phyloP scores from a whole-genome alignment of 257 asterid species.

The Ophiorrhiza pumila region DNA sequence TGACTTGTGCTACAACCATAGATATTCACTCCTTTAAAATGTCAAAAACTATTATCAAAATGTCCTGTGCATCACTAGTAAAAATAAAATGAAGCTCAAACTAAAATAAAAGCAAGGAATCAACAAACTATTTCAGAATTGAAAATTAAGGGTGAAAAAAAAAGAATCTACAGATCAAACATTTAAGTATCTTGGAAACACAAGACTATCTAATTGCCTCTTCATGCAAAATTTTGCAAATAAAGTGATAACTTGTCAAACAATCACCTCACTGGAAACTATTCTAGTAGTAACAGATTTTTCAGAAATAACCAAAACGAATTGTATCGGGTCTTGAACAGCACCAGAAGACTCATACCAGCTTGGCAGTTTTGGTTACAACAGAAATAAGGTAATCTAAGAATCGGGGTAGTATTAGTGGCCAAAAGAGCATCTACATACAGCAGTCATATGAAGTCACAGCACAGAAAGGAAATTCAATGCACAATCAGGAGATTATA shows the following conservation, averaged over 20 bases:
- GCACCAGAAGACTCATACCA: background rate
- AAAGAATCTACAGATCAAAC: background rate
- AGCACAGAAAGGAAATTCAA: background rate
- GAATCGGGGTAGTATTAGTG: background rate
- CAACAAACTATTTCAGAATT: background rate
- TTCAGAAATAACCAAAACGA: background rate
- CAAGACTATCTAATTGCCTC: too few relatives aligned
- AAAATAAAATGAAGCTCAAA: background rate
- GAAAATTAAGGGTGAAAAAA: background rate
- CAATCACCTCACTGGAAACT: background rate
- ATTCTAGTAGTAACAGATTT: background rate
- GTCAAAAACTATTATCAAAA: background rate
- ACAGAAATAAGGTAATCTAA: background rate
- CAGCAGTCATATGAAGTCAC: background rate
- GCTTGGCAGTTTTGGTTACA: background rate
- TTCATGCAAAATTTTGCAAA: background rate
- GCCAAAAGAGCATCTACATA: background rate
- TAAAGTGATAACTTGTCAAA: background rate
- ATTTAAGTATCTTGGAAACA: background rate
- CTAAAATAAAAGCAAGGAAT: background rate
- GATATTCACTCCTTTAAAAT: background rate
- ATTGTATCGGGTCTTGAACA: background rate
- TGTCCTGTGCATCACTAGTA: background rate
- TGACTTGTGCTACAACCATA: background rate
- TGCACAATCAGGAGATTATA: background rate